phyloP scores from a whole-genome alignment of 2,329 filamentous ascomycete genomes.

The Metarhizium humberi region DNA sequence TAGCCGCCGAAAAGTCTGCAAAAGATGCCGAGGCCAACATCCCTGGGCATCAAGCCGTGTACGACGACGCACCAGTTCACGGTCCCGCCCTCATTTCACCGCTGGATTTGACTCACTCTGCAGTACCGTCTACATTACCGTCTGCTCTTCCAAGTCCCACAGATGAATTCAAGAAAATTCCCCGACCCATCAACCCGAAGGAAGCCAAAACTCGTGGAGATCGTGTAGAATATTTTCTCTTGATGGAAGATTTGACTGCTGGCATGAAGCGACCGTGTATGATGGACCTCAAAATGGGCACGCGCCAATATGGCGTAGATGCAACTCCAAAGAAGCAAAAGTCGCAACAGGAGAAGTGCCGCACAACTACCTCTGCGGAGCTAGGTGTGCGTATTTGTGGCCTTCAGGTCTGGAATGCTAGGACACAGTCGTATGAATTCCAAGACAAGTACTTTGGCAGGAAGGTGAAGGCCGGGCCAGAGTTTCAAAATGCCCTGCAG shows the following conservation, averaged over 20 bases:
- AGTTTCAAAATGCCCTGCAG: conserved; percentile 82
- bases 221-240: conserved; percentile 83
- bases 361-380: conserved; percentile 81
- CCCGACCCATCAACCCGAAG: conserved; percentile 63
- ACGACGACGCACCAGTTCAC: neutral
- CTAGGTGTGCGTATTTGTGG: conserved; percentile 91
- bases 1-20: neutral
- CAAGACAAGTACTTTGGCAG: conserved; percentile 97
- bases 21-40: neutral
- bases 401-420: conserved; percentile 90
- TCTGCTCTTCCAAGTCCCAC: conserved; percentile 29
- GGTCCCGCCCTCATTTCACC: neutral
- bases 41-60: neutral
- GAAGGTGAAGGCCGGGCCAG: conserved; percentile 72
- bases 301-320: conserved; percentile 90
- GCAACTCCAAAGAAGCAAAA: conserved; percentile 85
- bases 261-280: conserved; percentile 97
- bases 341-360: conserved; percentile 88
- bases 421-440: conserved; percentile 78
- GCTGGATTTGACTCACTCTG: conserved; percentile 6
- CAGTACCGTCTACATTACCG: conserved; percentile 17
- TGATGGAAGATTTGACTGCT: conserved; percentile 89
- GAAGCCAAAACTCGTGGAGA: conserved; percentile 36
- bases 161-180: conserved; percentile 31
- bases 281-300: conserved; percentile 97